Percentiles rank a stretch among this genome's conserved stretches.
phyloP scores from a whole-genome alignment of 139 green algal species.

The Auxenochlorella pyrenoidosa region DNA sequence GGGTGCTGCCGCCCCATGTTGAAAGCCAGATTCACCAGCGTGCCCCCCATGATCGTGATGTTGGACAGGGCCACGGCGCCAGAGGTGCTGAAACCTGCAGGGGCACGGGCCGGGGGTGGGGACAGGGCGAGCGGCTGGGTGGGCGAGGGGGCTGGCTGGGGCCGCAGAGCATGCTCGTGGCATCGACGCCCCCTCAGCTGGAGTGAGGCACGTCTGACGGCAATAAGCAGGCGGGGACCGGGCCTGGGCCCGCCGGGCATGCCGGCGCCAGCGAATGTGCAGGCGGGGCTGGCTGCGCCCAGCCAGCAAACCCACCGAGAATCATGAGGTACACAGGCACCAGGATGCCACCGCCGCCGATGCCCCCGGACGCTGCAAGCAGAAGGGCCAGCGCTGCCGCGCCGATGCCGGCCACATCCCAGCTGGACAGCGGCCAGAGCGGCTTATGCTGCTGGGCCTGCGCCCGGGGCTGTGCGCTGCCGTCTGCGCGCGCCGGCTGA shows the following conservation, averaged over 20 bases:
- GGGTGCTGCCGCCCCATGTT: conserved; percentile 61
- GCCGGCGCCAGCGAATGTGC: no score
- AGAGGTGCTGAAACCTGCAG: conserved; percentile 21
- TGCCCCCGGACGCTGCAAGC: conserved; percentile 21
- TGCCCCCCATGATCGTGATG: conserved; percentile 70
- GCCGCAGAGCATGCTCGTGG: no score
- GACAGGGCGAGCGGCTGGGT: background rate
- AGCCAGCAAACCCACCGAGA: background rate
- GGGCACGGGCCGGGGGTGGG: background rate
- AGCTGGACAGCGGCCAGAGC: background rate
- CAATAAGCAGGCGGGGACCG: no score
- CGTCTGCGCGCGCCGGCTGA: background rate
- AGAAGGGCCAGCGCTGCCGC: background rate
- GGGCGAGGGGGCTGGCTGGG: no score
- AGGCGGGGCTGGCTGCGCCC: background rate
- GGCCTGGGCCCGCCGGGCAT: no score
- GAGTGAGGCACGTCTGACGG: no score
- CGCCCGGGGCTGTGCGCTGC: background rate
- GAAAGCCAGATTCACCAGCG: conserved; percentile 65
- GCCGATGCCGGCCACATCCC: background rate
- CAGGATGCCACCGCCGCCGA: conserved; percentile 36
- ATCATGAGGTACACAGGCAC: conserved; percentile 34
- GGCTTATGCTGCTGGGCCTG: conserved; percentile 10
- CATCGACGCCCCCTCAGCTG: no score
- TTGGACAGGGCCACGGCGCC: conserved; percentile 71